These are phyloP conservation scores for Peribolospora baueri DNA, from an alignment of 768 basidiomycete genomes.

Conservation along the genomic window DNA sequence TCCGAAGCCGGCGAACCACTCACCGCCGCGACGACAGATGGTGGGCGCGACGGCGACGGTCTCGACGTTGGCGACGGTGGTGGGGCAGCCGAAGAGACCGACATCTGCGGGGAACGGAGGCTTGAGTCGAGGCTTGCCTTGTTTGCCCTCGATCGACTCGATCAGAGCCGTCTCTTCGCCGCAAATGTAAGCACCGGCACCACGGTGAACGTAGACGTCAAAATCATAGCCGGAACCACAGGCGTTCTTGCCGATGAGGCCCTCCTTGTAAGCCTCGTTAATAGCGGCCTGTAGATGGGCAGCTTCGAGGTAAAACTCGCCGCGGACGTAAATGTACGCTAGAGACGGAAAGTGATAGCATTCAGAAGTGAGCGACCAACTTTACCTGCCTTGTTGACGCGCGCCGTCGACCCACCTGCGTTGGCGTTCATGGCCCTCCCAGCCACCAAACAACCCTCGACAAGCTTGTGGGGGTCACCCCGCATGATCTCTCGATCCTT, in stretches of 20 bases:
- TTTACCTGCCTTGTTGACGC: background rate
- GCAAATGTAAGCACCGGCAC: slow-evolving; percentile 94
- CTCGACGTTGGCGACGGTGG: slow-evolving; percentile 95
- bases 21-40: slow-evolving; percentile 63
- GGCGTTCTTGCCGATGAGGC: slow-evolving; percentile 66
- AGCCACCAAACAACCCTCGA: slow-evolving; percentile 92
- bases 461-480: slow-evolving; percentile 91
- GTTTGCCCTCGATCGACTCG: slow-evolving; percentile 90
- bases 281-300: slow-evolving; percentile 85
- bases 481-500: slow-evolving; percentile 96
- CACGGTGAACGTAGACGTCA: slow-evolving; percentile 94
- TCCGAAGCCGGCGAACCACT: slow-evolving; percentile 85
- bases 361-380: background rate
- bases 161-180: slow-evolving; percentile 97
- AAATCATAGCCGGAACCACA: slow-evolving; percentile 85
- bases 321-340: slow-evolving; percentile 99
- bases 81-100: slow-evolving; percentile 87
- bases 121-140: slow-evolving; percentile 91
- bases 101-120: slow-evolving; percentile 98
- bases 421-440: slow-evolving; percentile 92
- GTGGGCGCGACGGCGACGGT: slow-evolving; percentile 95
- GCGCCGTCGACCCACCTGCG: slow-evolving; percentile 26
- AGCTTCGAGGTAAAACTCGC: slow-evolving; percentile 92
- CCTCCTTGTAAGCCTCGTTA: slow-evolving; percentile 72
- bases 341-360: background rate